phyloP scores from a whole-genome alignment of 129 eudicot genomes.

The Flaveria linearis region DNA sequence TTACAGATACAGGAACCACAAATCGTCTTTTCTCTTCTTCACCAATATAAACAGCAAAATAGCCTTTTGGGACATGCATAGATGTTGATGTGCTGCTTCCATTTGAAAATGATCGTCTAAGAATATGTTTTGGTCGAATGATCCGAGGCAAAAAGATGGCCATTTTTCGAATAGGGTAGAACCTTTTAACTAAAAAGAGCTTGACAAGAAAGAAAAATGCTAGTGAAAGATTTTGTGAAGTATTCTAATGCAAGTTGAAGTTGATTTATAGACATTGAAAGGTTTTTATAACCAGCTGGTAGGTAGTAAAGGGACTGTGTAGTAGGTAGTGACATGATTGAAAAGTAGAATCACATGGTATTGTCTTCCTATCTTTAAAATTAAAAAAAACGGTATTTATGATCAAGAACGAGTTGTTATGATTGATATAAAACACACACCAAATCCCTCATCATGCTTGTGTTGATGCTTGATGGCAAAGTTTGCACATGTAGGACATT shows the following conservation, averaged over 20 bases:
- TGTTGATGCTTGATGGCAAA: background rate
- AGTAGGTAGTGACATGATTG: background rate
- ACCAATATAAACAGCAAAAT: background rate
- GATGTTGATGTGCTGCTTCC: background rate
- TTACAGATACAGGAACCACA: background rate
- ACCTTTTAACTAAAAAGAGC: background rate
- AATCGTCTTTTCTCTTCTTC: slow-evolving; percentile 3
- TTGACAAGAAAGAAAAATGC: background rate
- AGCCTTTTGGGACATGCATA: background rate
- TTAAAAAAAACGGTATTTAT: too few relatives aligned
- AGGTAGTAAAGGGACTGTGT: too few relatives aligned
- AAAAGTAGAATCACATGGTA: background rate
- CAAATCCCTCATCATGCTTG: background rate
- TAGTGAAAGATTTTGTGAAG: background rate
- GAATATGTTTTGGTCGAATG: background rate
- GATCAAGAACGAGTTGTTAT: background rate
- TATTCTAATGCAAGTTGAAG: background rate
- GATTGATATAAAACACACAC: background rate
- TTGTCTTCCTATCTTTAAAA: background rate
- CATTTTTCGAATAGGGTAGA: background rate
- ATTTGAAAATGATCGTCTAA: slow-evolving; percentile 1
- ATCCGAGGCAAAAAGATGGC: background rate
- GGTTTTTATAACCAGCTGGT: background rate
- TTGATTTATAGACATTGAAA: background rate
- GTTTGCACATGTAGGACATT: background rate